These are phyloP conservation scores for Calonectria fujianensis DNA, from an alignment of 2,329 filamentous ascomycete species.

Conservation along the genomic window DNA sequence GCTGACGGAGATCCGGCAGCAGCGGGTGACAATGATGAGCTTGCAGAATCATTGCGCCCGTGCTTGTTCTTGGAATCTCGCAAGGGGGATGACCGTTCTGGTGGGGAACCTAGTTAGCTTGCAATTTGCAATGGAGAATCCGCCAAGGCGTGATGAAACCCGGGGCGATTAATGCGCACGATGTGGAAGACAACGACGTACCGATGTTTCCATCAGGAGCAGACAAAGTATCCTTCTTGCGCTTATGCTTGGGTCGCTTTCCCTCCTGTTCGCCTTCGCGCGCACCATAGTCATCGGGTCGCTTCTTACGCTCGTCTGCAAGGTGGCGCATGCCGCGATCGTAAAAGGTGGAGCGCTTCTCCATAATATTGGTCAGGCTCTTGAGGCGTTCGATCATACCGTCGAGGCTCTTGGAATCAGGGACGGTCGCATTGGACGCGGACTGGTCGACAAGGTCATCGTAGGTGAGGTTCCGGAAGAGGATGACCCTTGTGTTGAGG, in stretches of 20 bases:
- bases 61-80: constrained; percentile 72
- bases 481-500: constrained; percentile 77
- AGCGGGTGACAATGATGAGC: constrained; percentile 76
- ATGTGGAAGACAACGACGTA: constrained; percentile 47
- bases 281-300: constrained; percentile 73
- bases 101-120: background rate
- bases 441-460: constrained; percentile 82
- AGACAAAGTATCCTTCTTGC: constrained; percentile 79
- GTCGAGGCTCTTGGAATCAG: constrained; percentile 78
- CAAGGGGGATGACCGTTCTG: constrained; percentile 73
- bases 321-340: constrained; percentile 84
- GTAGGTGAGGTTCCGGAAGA: constrained; percentile 76
- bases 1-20: constrained; percentile 70
- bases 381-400: constrained; percentile 79
- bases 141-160: background rate
- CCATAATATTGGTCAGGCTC: constrained; percentile 79
- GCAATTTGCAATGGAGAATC: background rate
- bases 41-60: constrained; percentile 73
- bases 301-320: constrained; percentile 78
- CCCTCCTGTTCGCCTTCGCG: constrained; percentile 69
- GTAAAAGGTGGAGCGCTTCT: constrained; percentile 79
- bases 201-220: constrained; percentile 67
- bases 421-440: constrained; percentile 74
- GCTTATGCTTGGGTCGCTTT: constrained; percentile 82
- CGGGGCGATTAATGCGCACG: background rate